Conservation (phyloP, 2,329 filamentous ascomycete genomes). For the Colletotrichum noveboracense region DNA sequence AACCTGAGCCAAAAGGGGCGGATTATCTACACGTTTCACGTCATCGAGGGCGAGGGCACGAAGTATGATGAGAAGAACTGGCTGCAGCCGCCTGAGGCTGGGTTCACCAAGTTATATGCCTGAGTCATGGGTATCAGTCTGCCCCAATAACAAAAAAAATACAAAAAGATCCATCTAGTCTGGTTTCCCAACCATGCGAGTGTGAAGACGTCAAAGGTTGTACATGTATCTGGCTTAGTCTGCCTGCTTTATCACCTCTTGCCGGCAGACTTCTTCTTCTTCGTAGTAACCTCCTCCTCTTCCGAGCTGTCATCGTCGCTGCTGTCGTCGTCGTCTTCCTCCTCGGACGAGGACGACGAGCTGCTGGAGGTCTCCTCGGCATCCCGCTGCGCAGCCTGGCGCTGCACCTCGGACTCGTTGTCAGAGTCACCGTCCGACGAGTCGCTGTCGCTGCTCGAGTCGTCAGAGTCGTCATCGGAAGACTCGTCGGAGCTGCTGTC, state of each 20-base stretch:
- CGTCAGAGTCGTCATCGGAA: slow-evolving; percentile 29
- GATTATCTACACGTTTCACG: slow-evolving; percentile 97
- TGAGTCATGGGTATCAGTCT: slow-evolving; percentile 27
- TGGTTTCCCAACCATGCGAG: background rate
- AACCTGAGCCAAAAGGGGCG: slow-evolving; percentile 86
- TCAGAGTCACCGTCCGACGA: slow-evolving; percentile 37
- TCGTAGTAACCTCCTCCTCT: slow-evolving; percentile 25
- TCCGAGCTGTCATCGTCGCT: slow-evolving; percentile 30
- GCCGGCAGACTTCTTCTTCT: background rate
- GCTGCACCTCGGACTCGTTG: slow-evolving; percentile 38
- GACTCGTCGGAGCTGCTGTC: slow-evolving; percentile 41
- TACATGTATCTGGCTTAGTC: background rate
- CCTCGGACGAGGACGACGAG: slow-evolving; percentile 40
- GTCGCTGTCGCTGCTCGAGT: slow-evolving; percentile 33
- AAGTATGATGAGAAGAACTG: slow-evolving; percentile 89
- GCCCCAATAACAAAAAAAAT: background rate
- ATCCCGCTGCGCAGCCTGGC: slow-evolving; percentile 33
- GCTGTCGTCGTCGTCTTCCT: slow-evolving; percentile 30
- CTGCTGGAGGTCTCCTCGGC: slow-evolving; percentile 44
- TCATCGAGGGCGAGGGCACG: slow-evolving; percentile 80
- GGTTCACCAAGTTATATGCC: slow-evolving; percentile 73
- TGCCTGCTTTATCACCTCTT: background rate
- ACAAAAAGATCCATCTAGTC: slow-evolving; percentile 1
- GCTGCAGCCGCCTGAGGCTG: slow-evolving; percentile 83
- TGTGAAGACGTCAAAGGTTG: background rate